Evolutionary conservation across 2,329 filamentous ascomycete genomes (phyloP), one percentile per base, ranked within the genome.

Genomic region (Pezicula neosporulosa): DNA sequence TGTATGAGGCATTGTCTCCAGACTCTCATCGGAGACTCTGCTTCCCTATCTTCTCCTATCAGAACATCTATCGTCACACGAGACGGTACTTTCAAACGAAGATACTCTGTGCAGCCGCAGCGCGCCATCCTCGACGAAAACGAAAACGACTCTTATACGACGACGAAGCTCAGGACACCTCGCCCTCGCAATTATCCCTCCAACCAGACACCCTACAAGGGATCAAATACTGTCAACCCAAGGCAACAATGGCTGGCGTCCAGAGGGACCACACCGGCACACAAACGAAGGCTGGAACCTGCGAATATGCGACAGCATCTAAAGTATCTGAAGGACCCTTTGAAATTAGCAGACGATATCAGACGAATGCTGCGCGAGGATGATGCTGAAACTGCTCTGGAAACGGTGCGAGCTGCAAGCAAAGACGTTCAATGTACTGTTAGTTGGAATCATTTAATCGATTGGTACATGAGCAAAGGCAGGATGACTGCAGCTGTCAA

Each of bases 391-490:
- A 83, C 90, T 63, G 90, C 91, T 24, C 68, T 86, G 39, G 72
- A 81, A 18, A 67, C 96, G 53, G 81, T 87, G 36, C 83, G 87
- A 52, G 74, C 79, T 59, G 86, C 87, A n/a, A 90, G 85, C 67
- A 82, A 78, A 58, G 68, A 75, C 1, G 76, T 80, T 57, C 73
- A 84, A 52, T 84, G 87, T 56, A 74, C 81, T 4, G 91, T 95
- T 52, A 85, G 87, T 52, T 99, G 93, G 92, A 97, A 97, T 69
- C 82, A 89, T 64, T 70, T 96, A 42, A 85, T 99, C 51, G 80
- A 86, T 51, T 83, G 90, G 67, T 75, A 82, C 55, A 72, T 97
- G 67, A 70, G 77, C 39, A 74, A 82, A 21, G 75, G 81, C 39
- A 77, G 77, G 47, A 68, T 90, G 33, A 77, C 77, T 53, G 72